Base-by-base conservation (phyloP, 2,329 filamentous ascomycete genomes). In the Leptographium lundbergii region DNA sequence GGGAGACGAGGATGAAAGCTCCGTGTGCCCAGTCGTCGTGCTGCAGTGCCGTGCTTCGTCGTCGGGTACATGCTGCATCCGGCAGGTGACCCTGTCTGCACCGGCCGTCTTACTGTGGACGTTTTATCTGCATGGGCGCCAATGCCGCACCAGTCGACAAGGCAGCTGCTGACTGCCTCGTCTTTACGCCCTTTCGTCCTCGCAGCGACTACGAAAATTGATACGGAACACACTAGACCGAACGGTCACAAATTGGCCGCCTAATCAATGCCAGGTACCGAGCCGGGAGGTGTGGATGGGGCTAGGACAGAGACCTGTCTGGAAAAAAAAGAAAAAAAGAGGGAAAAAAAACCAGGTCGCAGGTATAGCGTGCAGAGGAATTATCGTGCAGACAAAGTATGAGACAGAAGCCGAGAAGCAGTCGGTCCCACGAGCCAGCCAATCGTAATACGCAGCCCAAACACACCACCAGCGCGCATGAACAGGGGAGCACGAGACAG, bases 371-470 rank as follows among this genome's bases (percentile, higher is more conserved):
- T 34, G 32, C 9, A 34, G 32, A 34, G 32, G 36, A 39, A 6
- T 39, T 39, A 39, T 39, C 36, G 36, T 39, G 36, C 36, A 39
- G 13, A 4, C 36, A 4, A 39, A 32, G 32, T 34, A 34, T 9
- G 32, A 27, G n/a, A 27, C 10, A 51, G 11, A 52, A 34, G 36
- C 32, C 32, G 32, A 24, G 57, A 32, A 25, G 47, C 17, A n/a
- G 6, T 9, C 6, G n/a, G 19, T 14, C 34, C 32, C 55, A 56
- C 60, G n/a, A 24, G 14, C 36, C 36, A 39, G 3, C 36, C 36
- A 19, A 61, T 61, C 56, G 60, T 56, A 58, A 61, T 58, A 60
- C 56, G 60, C 60, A 47, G 58, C 54, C 53, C 60, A 59, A 57
- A 60, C 58, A 61, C 57, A 59, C 59, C 50, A 59, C 24, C 50